Base-by-base conservation (phyloP, 2,329 filamentous ascomycete species). In the Dactylellina cionopaga region DNA sequence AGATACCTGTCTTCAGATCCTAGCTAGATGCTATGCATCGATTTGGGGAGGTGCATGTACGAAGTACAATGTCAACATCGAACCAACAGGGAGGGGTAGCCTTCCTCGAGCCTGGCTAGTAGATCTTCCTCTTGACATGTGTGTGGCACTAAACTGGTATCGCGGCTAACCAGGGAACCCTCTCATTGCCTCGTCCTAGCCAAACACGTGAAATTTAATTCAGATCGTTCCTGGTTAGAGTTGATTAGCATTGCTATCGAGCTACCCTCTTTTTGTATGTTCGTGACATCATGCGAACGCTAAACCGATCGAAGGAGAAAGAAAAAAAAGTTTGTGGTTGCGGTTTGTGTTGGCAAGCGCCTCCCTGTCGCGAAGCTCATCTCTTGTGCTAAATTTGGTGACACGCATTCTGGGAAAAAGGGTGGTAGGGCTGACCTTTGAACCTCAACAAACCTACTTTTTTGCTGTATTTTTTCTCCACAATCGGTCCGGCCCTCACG, bases 401-500 rank as follows among this genome's bases (percentile, higher is more conserved):
- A 63, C 65, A 63, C 46, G 35, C 39, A 35, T 29, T 31, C 25
- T 41, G 37, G 5, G 19, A 31, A 44, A 24, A 59, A 39, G 22
- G 55, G 54, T 64, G 49, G 49, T 71, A 64, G 66, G 66, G 66
- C 66, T 64, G 58, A 64, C 51, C 58, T 59, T 56, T 52, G 25
- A 54, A 19, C 46, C 24, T 33, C 17, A 37, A 33, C 24, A 25
- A 33, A 25, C 22, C 46, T n/a, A n/a, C n/a, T n/a, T n/a, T n/a
- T n/a, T n/a, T n/a, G n/a, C n/a, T n/a, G n/a, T n/a, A n/a, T n/a
- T n/a, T n/a, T n/a, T n/a, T n/a, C n/a, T n/a, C n/a, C n/a, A n/a
- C n/a, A n/a, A n/a, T n/a, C 27, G 37, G 43, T 29, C 25, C 31
- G 29, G 15, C 24, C 31, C n/a, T n/a, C n/a, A n/a, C n/a, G n/a